Evolutionary conservation across 2,329 filamentous ascomycete genomes (phyloP).

Genomic region (Triangularia setosa): DNA sequence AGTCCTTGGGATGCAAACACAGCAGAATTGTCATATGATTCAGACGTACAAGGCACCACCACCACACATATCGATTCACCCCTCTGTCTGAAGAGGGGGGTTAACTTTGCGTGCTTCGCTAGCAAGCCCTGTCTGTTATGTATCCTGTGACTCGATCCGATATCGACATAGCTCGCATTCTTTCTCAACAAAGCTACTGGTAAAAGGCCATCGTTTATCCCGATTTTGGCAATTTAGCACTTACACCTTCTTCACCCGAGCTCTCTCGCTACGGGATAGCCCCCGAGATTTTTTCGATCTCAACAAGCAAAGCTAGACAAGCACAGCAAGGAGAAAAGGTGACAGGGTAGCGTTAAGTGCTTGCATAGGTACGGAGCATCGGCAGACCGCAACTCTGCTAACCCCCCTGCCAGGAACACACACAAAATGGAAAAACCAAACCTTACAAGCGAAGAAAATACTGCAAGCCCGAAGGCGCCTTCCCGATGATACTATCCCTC

Average conservation of each 20-base stretch:
- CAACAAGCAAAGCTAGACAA: background rate
- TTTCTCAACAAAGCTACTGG: background rate
- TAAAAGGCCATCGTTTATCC: background rate
- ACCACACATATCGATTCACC: background rate
- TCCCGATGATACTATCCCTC: background rate
- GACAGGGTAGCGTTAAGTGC: background rate
- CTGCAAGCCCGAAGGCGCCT: background rate
- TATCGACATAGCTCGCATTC: background rate
- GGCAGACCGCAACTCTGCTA: background rate
- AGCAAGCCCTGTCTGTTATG: background rate
- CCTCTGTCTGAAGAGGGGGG: background rate
- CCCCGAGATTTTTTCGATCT: background rate
- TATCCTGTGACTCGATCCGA: conserved; percentile 4
- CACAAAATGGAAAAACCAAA: background rate
- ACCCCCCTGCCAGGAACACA: conserved; percentile 1
- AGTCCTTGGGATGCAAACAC: background rate
- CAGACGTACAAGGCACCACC: background rate
- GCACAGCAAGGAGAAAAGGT: background rate
- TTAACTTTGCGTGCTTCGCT: background rate
- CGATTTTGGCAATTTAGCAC: conserved; percentile 7
- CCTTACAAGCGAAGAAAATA: background rate
- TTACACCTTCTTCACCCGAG: background rate
- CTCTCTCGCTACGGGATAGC: background rate
- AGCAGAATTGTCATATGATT: background rate
- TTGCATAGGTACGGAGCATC: background rate